phyloP scores from a whole-genome alignment of 179 eudicot species.

The Spergularia azorica region DNA sequence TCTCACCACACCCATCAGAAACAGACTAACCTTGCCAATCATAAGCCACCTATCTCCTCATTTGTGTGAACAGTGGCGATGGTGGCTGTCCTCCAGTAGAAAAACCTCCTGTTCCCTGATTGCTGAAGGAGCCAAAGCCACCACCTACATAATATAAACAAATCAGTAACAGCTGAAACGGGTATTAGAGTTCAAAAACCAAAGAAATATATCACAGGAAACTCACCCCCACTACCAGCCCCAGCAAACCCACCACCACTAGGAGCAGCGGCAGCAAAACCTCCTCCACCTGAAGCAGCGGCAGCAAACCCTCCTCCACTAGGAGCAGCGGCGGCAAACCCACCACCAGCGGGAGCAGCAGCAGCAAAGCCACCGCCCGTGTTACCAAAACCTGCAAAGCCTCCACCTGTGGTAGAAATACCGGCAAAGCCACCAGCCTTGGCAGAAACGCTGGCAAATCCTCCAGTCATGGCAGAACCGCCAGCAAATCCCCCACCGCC shows the following conservation, averaged over 20 bases:
- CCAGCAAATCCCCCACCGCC: slow-evolving; percentile 38
- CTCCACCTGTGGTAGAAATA: slow-evolving; percentile 42
- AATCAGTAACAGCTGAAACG: slow-evolving; percentile 7
- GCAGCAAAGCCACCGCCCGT: slow-evolving; percentile 54
- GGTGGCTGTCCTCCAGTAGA: slow-evolving; percentile 58
- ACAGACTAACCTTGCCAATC: not conserved
- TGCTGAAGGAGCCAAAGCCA: slow-evolving; percentile 81
- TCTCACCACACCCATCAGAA: slow-evolving; percentile 6
- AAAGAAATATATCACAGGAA: not conserved
- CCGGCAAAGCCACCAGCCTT: slow-evolving; percentile 51
- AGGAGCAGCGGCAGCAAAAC: slow-evolving; percentile 46
- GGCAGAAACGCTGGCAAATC: slow-evolving; percentile 43
- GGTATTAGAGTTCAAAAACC: not conserved
- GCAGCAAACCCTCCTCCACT: slow-evolving; percentile 32
- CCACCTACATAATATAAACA: slow-evolving; percentile 48
- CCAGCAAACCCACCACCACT: slow-evolving; percentile 52
- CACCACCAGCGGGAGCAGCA: slow-evolving; percentile 43
- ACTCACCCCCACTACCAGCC: slow-evolving; percentile 37
- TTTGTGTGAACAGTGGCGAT: slow-evolving; percentile 73
- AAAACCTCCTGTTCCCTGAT: slow-evolving; percentile 59
- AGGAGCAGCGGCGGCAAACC: slow-evolving; percentile 38
- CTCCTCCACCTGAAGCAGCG: slow-evolving; percentile 46
- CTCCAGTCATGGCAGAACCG: slow-evolving; percentile 40
- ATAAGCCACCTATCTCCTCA: slow-evolving; percentile 56
- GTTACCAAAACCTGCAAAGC: slow-evolving; percentile 48